A percentile compares a stretch with the other conserved stretches of the same genome.
These are phyloP conservation scores for Pseudofabraea citricarpa DNA, from an alignment of 2,329 filamentous ascomycete genomes.

Conservation along the genomic window DNA sequence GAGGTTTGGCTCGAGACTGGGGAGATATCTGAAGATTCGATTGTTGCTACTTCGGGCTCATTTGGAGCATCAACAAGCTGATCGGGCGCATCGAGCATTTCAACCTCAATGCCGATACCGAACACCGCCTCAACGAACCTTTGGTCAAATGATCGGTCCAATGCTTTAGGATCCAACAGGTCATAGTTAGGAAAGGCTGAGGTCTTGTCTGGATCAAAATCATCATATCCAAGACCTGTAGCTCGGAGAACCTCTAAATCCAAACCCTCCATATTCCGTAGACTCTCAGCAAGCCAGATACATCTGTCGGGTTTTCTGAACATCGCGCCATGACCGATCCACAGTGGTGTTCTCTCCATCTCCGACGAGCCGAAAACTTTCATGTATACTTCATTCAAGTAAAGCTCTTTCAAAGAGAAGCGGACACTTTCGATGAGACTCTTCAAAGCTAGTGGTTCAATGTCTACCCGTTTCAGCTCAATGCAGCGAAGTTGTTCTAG, in stretches of 20 bases:
- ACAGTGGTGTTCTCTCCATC: constrained; percentile 16
- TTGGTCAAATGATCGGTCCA: constrained; percentile 23
- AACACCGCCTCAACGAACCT: constrained; percentile 28
- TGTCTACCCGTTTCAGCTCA: constrained; percentile 28
- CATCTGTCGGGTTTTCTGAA: constrained; percentile 8
- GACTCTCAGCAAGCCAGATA: constrained; percentile 23
- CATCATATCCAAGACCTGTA: constrained; percentile 28
- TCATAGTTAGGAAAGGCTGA: constrained; percentile 20
- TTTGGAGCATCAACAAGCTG: neutral
- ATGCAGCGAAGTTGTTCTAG: constrained; percentile 19
- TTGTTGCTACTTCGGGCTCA: neutral
- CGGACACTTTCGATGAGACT: constrained; percentile 20
- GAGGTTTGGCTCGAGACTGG: neutral
- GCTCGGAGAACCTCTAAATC: constrained; percentile 23
- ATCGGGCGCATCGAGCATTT: neutral
- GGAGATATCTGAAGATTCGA: no score
- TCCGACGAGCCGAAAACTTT: constrained; percentile 20
- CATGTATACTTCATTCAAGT: constrained; percentile 27
- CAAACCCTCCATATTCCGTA: constrained; percentile 20
- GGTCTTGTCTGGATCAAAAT: constrained; percentile 16
- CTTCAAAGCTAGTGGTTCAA: constrained; percentile 19
- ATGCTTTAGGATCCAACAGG: constrained; percentile 18
- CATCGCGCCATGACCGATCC: constrained; percentile 22
- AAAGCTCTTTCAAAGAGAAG: constrained; percentile 25
- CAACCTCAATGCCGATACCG: constrained; percentile 4